Base-by-base conservation (phyloP, 106 monocot genomes). In the Agapanthus africanus region DNA sequence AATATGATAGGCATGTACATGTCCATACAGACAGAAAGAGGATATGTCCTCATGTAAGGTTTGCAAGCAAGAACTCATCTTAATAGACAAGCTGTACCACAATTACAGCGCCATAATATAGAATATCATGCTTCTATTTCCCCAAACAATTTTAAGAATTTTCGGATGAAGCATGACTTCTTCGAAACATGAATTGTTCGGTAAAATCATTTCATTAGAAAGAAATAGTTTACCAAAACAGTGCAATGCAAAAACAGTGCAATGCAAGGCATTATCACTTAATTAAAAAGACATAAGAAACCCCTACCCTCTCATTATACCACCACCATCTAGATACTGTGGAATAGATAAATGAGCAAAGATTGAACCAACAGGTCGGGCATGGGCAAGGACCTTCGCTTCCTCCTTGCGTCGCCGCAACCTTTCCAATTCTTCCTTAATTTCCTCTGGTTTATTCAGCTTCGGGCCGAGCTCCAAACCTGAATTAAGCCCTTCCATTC, bases 401-500 rank as follows among this genome's bases (percentile, higher is more conserved):
- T 88, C 81, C 49, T 91, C 91, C 70, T 79, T 91, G 2, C 60
- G 81, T 37, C 91, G 85, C 22, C 68, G 59, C 30, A 91, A 33
- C 57, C 73, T 91, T 72, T 95, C 95, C 78, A 95, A 70, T 47
- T 88, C 84, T 66, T 95, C 95, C 72, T 83, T 95, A 23, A 95
- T 79, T 62, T 95, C 95, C 25, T 91, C 95, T 0, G 78, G 83
- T 73, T 78, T 95, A 60, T 36, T 95, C 57, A 95, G 79, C 70
- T 78, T 86, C 22, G 85, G 81, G 6, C 95, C 91, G 27, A 95
- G 83, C 62, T 95, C 95, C 71, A 88, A 72, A 1, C 91, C 86
- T 4, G 91, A 91, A 31, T 54, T 91, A 60, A 95, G 70, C 38
- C 95, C 95, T 74, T 91, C 95, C 95, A 91, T 88, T 26, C 95